Conservation (phyloP, 2,329 filamentous ascomycete genomes). For the Didymosphaeria variabile region DNA sequence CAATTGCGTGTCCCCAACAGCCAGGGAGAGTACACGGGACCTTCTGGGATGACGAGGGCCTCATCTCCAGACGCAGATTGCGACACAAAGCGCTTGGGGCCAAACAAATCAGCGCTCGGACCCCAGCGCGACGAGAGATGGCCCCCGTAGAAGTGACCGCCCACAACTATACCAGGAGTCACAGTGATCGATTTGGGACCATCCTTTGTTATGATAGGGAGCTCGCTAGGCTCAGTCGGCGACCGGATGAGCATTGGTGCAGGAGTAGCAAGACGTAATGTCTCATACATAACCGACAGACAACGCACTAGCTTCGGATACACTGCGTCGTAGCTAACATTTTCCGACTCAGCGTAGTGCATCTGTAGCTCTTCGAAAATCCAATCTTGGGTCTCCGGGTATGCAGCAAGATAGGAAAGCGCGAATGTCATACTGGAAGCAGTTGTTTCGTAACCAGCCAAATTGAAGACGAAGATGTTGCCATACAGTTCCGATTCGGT, state of each 20-base stretch:
- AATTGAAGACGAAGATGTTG: conserved; percentile 29
- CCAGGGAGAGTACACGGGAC: conserved; percentile 37
- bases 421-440: conserved; percentile 56
- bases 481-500: conserved; percentile 28
- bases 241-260: conserved; percentile 27
- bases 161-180: conserved; percentile 19
- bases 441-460: conserved; percentile 39
- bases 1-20: conserved; percentile 27
- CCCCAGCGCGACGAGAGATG: conserved; percentile 28
- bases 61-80: conserved; percentile 15
- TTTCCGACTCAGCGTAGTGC: conserved; percentile 22
- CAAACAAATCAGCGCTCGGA: conserved; percentile 35
- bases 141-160: conserved; percentile 21
- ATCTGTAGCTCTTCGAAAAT: conserved; percentile 51
- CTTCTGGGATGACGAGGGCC: conserved; percentile 18
- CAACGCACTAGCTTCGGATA: conserved; percentile 56
- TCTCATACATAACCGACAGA: conserved; percentile 55
- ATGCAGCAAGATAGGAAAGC: conserved; percentile 55
- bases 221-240: conserved; percentile 9
- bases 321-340: conserved; percentile 28
- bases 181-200: conserved; percentile 18
- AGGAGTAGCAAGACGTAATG: conserved; percentile 22
- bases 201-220: conserved; percentile 19
- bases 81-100: conserved; percentile 45
- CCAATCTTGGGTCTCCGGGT: conserved; percentile 59